Conservation (phyloP, 768 basidiomycete species). For the Pleurotus eryngii region DNA sequence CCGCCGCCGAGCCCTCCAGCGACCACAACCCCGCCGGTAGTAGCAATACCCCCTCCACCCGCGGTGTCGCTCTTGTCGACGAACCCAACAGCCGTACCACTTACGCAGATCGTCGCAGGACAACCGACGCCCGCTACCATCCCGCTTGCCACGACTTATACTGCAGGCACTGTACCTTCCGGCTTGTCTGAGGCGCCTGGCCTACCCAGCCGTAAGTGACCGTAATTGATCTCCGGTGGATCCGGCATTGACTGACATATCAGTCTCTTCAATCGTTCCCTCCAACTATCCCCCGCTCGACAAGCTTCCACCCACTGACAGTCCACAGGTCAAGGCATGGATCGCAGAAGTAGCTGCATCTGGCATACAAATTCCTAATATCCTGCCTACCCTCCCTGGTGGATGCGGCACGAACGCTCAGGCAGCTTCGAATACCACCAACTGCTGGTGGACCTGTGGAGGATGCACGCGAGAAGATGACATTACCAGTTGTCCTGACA, state of each 20-base stretch:
- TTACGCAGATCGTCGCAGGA: conserved; percentile 42
- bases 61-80: conserved; percentile 42
- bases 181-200: conserved; percentile 52
- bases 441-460: conserved; percentile 81
- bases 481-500: conserved; percentile 66
- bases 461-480: conserved; percentile 67
- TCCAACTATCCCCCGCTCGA: conserved; percentile 68
- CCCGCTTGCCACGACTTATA: conserved; percentile 41
- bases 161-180: conserved; percentile 48
- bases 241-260: neutral
- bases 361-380: conserved; percentile 55
- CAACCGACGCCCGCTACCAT: conserved; percentile 39
- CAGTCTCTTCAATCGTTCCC: conserved; percentile 20
- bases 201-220: conserved; percentile 46
- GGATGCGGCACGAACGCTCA: conserved; percentile 55
- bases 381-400: conserved; percentile 39
- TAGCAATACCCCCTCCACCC: neutral
- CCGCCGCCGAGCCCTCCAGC: neutral
- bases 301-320: conserved; percentile 53
- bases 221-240: neutral
- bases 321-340: conserved; percentile 66
- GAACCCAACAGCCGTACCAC: conserved; percentile 60
- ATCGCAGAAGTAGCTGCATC: conserved; percentile 54
- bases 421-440: conserved; percentile 42
- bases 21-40: neutral